Conservation (phyloP, 441 rosid genomes). For the Raphanus hybrid region DNA sequence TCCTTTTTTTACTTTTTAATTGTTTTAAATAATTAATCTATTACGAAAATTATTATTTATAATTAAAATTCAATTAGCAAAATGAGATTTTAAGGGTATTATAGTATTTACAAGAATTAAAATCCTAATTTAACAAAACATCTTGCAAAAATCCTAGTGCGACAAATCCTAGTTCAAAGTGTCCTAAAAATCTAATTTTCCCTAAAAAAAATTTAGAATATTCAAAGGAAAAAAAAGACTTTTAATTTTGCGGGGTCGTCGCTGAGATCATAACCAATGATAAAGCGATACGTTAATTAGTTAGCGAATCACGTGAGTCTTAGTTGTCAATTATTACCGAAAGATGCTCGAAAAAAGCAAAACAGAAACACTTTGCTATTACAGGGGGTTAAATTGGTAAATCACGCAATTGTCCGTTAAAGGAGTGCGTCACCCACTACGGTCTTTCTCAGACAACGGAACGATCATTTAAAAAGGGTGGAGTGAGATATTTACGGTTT, state of each 20-base stretch:
- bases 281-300: background rate
- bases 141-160: too few species aligned
- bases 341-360: constrained; percentile 4
- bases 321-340: background rate
- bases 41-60: too few species aligned
- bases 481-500: too few species aligned
- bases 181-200: too few species aligned
- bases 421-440: constrained; percentile 29
- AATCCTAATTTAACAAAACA: too few species aligned
- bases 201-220: background rate
- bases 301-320: constrained; percentile 27
- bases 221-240: constrained; percentile 10
- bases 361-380: background rate
- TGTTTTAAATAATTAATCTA: too few species aligned
- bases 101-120: too few species aligned
- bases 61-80: too few species aligned
- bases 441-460: constrained; percentile 12
- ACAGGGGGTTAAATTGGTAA: constrained; percentile 16
- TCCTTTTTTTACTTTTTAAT: too few species aligned
- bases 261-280: constrained; percentile 31
- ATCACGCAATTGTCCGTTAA: background rate
- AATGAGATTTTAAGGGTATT: too few species aligned
- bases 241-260: background rate
- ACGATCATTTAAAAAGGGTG: too few species aligned
- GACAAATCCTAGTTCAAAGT: too few species aligned